phyloP scores from a whole-genome alignment of 805 yeast species.

The Candida jianshihensis region DNA sequence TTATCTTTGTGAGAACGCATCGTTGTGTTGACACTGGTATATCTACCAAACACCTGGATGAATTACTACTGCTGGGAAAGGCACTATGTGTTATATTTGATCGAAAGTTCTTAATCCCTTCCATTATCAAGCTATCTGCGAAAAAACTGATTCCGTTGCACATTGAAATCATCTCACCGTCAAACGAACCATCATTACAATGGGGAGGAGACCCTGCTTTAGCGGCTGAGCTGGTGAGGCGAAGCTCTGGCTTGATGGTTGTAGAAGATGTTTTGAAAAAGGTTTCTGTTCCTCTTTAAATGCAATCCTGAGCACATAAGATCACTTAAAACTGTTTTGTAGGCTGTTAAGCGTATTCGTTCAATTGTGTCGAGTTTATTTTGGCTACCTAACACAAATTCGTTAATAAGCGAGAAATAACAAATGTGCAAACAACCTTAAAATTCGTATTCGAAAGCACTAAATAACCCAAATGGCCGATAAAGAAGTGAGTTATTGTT shows the following conservation, averaged over 20 bases:
- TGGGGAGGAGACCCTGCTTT: conserved; percentile 49
- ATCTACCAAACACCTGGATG: conserved; percentile 38
- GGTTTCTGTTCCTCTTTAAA: conserved; percentile 45
- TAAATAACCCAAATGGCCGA: conserved; percentile 23
- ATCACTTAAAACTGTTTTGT: no score
- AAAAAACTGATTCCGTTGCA: conserved; percentile 42
- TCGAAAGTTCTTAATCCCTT: conserved; percentile 42
- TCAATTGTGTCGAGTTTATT: no score
- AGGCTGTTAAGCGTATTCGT: no score
- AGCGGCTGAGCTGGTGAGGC: conserved; percentile 32
- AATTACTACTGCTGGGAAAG: conserved; percentile 33
- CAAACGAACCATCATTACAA: conserved; percentile 43
- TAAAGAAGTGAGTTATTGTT: conserved; percentile 24
- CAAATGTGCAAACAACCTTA: no score
- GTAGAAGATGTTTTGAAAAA: conserved; percentile 44
- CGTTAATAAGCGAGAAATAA: no score
- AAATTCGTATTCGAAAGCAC: no score
- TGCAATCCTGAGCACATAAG: no score
- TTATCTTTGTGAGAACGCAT: conserved; percentile 46
- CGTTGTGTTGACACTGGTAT: conserved; percentile 48
- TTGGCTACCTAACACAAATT: no score
- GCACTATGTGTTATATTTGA: conserved; percentile 36
- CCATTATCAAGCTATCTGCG: conserved; percentile 43
- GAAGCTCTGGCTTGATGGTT: conserved; percentile 41
- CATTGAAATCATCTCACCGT: conserved; percentile 30